Percentiles rank a stretch among this genome's conserved stretches.
phyloP scores from a whole-genome alignment of 495 filamentous ascomycete species.

The Aspergillus campestris region DNA sequence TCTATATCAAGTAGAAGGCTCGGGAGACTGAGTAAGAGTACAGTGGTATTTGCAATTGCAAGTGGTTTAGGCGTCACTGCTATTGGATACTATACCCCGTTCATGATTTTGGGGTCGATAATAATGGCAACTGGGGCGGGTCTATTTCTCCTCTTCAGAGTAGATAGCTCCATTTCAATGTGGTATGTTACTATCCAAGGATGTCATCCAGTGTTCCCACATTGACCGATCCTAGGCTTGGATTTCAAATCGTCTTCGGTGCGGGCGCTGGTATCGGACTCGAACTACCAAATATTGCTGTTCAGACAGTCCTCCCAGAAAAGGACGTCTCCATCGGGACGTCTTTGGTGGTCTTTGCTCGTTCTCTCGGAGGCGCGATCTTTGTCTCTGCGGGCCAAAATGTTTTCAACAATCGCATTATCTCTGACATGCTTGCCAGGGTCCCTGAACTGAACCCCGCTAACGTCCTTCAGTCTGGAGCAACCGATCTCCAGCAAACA shows the following conservation, averaged over 20 bases:
- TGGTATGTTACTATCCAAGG: conserved; percentile 53
- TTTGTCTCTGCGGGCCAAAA: conserved; percentile 53
- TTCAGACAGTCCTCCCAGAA: conserved; percentile 48
- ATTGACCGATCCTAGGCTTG: conserved; percentile 1
- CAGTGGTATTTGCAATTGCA: conserved; percentile 9
- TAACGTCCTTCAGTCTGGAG: conserved; percentile 41
- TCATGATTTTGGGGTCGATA: conserved; percentile 43
- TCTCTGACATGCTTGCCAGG: conserved; percentile 25
- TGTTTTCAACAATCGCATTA: conserved; percentile 40
- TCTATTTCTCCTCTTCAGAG: conserved; percentile 46
- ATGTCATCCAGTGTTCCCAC: not conserved
- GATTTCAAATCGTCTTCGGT: conserved; percentile 47
- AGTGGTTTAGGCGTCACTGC: conserved; percentile 35
- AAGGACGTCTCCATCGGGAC: conserved; percentile 50
- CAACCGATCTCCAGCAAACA: conserved; percentile 32
- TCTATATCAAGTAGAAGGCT: not conserved
- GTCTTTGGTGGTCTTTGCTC: conserved; percentile 45
- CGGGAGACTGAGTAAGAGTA: not conserved
- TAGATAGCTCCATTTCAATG: conserved; percentile 24
- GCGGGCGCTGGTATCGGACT: conserved; percentile 52
- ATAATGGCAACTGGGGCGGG: conserved; percentile 50
- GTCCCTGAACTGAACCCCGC: conserved; percentile 29
- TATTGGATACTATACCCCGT: conserved; percentile 56
- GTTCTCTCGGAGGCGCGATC: conserved; percentile 51
- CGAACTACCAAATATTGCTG: conserved; percentile 47